phyloP scores from a whole-genome alignment of 2,329 filamentous ascomycete species.

The Colletotrichum sp. region DNA sequence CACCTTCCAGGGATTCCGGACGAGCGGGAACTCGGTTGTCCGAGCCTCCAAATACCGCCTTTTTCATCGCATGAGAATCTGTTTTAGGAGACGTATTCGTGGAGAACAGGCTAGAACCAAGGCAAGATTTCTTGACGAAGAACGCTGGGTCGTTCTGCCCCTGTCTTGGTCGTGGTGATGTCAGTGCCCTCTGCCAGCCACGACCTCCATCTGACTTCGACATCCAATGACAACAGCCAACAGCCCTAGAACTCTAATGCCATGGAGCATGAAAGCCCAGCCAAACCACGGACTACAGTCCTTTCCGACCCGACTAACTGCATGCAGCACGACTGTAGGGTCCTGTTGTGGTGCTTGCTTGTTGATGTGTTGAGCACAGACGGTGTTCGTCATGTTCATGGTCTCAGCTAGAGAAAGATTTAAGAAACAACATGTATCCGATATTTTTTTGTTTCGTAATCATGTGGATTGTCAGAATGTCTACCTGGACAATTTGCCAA shows the following conservation, averaged over 20 bases:
- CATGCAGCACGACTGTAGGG: accelerated
- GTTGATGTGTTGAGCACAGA: background rate
- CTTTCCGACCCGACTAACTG: background rate
- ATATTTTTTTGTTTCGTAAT: accelerated
- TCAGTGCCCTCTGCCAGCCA: background rate
- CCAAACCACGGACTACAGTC: background rate
- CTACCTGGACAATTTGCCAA: background rate
- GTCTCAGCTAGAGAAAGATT: background rate
- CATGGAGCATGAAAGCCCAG: background rate
- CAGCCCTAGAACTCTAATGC: background rate
- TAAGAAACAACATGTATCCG: background rate
- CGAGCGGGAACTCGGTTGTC: background rate
- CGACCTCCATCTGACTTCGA: background rate
- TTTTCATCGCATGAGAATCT: background rate
- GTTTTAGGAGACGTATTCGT: background rate
- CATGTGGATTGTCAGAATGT: accelerated
- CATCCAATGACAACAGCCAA: background rate
- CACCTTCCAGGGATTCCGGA: background rate
- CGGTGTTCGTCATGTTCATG: background rate
- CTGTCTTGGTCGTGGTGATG: background rate
- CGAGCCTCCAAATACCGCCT: background rate
- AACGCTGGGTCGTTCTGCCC: background rate
- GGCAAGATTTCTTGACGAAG: background rate
- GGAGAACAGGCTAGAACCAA: background rate
- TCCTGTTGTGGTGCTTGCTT: background rate